Evolutionary conservation across 768 basidiomycete species (phyloP).

Genomic region (Leccinum obscurum): DNA sequence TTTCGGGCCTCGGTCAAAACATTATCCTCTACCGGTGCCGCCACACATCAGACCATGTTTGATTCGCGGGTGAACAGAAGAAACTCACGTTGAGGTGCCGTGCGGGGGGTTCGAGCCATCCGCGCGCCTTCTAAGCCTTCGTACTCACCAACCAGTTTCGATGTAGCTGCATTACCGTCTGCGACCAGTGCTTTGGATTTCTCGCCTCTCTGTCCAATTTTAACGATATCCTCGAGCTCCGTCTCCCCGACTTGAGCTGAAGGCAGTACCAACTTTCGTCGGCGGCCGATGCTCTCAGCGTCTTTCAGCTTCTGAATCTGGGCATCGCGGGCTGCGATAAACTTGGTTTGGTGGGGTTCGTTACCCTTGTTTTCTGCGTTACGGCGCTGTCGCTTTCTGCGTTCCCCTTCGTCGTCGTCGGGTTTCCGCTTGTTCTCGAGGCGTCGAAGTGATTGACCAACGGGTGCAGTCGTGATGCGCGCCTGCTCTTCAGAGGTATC

Average conservation of each 20-base stretch:
- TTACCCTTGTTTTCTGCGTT: constrained; percentile 62
- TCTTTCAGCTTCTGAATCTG: constrained; percentile 98
- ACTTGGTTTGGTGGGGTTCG: constrained; percentile 82
- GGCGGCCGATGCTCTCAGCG: constrained; percentile 89
- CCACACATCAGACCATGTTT: constrained; percentile 13
- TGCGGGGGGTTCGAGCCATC: constrained; percentile 93
- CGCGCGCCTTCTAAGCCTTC: constrained; percentile 84
- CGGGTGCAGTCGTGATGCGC: constrained; percentile 80
- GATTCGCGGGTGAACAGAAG: not conserved
- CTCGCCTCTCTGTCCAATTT: constrained; percentile 93
- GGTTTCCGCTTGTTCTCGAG: constrained; percentile 95
- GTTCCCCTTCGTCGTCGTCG: constrained; percentile 91
- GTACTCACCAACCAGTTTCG: constrained; percentile 88
- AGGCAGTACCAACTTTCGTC: constrained; percentile 83
- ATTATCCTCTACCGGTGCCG: constrained; percentile 72
- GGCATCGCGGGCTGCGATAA: constrained; percentile 94
- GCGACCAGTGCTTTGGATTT: constrained; percentile 82
- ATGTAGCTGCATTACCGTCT: constrained; percentile 81
- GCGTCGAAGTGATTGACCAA: constrained; percentile 88
- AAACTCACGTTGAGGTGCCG: constrained; percentile 86
- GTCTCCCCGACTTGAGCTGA: constrained; percentile 90
- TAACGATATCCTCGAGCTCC: constrained; percentile 97
- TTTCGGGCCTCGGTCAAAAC: constrained; percentile 95
- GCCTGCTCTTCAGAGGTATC: constrained; percentile 95
- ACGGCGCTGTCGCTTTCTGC: constrained; percentile 84